Percentiles rank a stretch among this genome's conserved stretches.
phyloP scores from a whole-genome alignment of 495 filamentous ascomycete genomes.

The Podospora bellae-mahoneyi region DNA sequence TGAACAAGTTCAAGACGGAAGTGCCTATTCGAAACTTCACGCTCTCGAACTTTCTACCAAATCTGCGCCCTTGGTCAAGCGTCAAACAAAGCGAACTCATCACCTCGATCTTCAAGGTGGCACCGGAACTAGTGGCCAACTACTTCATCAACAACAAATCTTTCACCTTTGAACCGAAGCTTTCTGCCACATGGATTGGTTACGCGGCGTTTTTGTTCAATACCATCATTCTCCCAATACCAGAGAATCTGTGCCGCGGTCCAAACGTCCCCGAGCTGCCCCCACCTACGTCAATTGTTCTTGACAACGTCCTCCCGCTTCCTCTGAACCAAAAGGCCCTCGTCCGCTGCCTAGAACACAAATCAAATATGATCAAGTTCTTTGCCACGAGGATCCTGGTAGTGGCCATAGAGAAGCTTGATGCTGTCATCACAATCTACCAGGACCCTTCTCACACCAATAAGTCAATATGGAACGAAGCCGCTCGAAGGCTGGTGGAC shows the following conservation, averaged over 20 bases:
- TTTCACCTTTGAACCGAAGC: constrained; percentile 86
- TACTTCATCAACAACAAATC: constrained; percentile 77
- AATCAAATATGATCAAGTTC: constrained; percentile 69
- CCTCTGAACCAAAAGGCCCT: constrained; percentile 74
- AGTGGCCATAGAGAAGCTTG: constrained; percentile 74
- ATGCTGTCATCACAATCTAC: constrained; percentile 53
- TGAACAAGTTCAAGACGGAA: constrained; percentile 59
- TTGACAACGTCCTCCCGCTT: constrained; percentile 84
- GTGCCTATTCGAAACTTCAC: constrained; percentile 72
- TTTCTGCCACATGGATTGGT: constrained; percentile 89
- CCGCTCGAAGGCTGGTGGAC: constrained; percentile 58
- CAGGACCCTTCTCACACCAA: constrained; percentile 43
- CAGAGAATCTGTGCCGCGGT: constrained; percentile 59
- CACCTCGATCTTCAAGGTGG: constrained; percentile 70
- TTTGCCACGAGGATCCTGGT: constrained; percentile 77
- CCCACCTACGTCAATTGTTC: constrained; percentile 67
- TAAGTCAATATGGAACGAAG: constrained; percentile 60
- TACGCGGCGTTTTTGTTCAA: constrained; percentile 85
- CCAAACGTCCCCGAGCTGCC: constrained; percentile 58
- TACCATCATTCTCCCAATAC: constrained; percentile 67
- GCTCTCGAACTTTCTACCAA: constrained; percentile 70
- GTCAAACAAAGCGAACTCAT: constrained; percentile 77
- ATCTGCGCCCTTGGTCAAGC: constrained; percentile 79
- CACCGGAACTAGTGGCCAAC: constrained; percentile 78
- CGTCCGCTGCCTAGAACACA: constrained; percentile 71